phyloP scores from a whole-genome alignment of 495 filamentous ascomycete species.

The Aspergillus indologenus region DNA sequence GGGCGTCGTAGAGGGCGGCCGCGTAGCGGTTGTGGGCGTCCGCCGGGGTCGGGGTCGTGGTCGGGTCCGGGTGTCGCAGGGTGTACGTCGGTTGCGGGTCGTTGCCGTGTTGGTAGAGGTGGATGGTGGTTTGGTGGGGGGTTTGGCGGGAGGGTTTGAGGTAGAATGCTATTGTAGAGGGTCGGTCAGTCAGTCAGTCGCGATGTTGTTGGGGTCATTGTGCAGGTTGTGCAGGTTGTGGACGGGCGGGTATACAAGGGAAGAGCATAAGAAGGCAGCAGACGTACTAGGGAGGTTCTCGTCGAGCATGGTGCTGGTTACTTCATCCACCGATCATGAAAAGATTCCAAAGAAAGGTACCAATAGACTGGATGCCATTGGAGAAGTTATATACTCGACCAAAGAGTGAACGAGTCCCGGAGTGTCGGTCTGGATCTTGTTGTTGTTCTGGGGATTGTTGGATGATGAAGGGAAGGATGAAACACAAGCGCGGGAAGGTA shows the following conservation, averaged over 20 bases:
- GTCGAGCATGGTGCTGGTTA: constrained; percentile 67
- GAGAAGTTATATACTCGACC: background rate
- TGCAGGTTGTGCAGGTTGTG: constrained; percentile 27
- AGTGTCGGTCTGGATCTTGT: background rate
- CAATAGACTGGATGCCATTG: constrained; percentile 5
- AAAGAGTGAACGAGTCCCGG: background rate
- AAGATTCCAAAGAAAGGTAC: background rate
- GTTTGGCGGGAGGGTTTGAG: constrained; percentile 47
- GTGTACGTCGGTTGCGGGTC: constrained; percentile 77
- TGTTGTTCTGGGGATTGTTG: background rate
- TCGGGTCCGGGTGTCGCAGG: constrained; percentile 70
- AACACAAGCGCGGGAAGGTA: background rate
- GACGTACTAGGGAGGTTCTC: constrained; percentile 82
- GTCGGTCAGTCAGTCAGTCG: constrained; percentile 4
- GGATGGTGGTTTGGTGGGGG: constrained; percentile 58
- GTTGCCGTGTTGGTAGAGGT: constrained; percentile 74
- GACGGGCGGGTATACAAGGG: background rate
- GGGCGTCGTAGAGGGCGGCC: constrained; percentile 78
- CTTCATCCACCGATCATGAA: background rate
- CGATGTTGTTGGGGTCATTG: too few species aligned
- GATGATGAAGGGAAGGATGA: background rate
- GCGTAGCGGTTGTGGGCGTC: constrained; percentile 82
- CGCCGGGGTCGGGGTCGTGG: too few species aligned
- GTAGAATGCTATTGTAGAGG: constrained; percentile 56
- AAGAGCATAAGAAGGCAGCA: background rate